phyloP scores from a whole-genome alignment of 2,329 filamentous ascomycete species.

The Falciphora oryzae region DNA sequence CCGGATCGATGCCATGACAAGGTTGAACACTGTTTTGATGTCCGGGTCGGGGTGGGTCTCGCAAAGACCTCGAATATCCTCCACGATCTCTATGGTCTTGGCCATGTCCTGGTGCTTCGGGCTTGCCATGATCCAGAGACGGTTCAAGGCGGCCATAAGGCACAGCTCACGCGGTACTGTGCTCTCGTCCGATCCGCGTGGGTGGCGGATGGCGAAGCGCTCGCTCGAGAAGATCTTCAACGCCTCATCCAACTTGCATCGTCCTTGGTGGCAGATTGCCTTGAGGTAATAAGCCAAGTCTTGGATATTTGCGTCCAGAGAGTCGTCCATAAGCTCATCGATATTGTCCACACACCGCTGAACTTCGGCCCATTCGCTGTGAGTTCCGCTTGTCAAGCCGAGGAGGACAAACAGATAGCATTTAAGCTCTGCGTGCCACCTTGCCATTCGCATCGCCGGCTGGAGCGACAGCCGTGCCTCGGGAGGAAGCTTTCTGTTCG shows the following conservation, averaged over 20 bases:
- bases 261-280: slow-evolving; percentile 71
- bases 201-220: slow-evolving; percentile 44
- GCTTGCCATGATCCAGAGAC: slow-evolving; percentile 66
- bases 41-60: slow-evolving; percentile 64
- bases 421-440: slow-evolving; percentile 61
- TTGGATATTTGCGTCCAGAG: slow-evolving; percentile 38
- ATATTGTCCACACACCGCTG: slow-evolving; percentile 51
- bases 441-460: slow-evolving; percentile 50
- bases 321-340: slow-evolving; percentile 34
- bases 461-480: slow-evolving; percentile 43
- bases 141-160: slow-evolving; percentile 62
- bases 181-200: slow-evolving; percentile 4
- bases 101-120: slow-evolving; percentile 50
- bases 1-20: slow-evolving; percentile 64
- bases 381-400: slow-evolving; percentile 62
- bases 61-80: slow-evolving; percentile 63
- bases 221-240: slow-evolving; percentile 59
- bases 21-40: slow-evolving; percentile 70
- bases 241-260: slow-evolving; percentile 65
- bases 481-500: neutral
- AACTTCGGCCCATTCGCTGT: slow-evolving; percentile 64
- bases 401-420: slow-evolving; percentile 68
- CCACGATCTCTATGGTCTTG: slow-evolving; percentile 55
- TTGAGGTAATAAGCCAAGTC: slow-evolving; percentile 64
- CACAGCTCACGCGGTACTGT: slow-evolving; percentile 44